These are phyloP conservation scores for Kwoniella bestiolae DNA, from an alignment of 768 basidiomycete species.

Conservation along the genomic window DNA sequence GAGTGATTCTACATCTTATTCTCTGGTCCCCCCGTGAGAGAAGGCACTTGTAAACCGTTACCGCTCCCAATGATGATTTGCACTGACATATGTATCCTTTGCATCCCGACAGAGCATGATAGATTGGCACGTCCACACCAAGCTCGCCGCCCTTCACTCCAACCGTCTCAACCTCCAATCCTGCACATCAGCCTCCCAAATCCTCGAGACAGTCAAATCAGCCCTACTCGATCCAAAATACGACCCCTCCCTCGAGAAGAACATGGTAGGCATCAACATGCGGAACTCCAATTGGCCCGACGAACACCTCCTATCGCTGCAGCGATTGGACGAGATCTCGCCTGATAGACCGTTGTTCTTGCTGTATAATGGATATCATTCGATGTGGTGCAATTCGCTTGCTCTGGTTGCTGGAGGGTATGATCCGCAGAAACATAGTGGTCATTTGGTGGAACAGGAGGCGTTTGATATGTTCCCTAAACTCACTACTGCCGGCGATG, in stretches of 20 bases:
- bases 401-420: slow-evolving; percentile 23
- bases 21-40: no score
- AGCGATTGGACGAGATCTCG: slow-evolving; percentile 22
- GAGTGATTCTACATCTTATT: neutral
- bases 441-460: slow-evolving; percentile 40
- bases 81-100: neutral
- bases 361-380: slow-evolving; percentile 40
- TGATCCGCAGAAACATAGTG: slow-evolving; percentile 29
- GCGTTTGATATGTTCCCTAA: slow-evolving; percentile 31
- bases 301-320: slow-evolving; percentile 15
- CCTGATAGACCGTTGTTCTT: slow-evolving; percentile 30
- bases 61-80: no score
- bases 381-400: slow-evolving; percentile 32
- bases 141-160: slow-evolving; percentile 11
- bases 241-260: slow-evolving; percentile 11
- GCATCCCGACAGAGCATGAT: slow-evolving; percentile 10
- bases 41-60: no score
- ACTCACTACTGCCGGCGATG: slow-evolving; percentile 30
- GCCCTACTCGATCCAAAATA: slow-evolving; percentile 9
- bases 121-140: slow-evolving; percentile 19
- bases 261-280: slow-evolving; percentile 21
- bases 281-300: slow-evolving; percentile 36
- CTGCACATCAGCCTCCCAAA: slow-evolving; percentile 6
- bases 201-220: slow-evolving; percentile 5
- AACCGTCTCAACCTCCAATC: slow-evolving; percentile 16